Base-by-base conservation (phyloP, 1,284 basidiomycete genomes). In the Termitomyces sp. region DNA sequence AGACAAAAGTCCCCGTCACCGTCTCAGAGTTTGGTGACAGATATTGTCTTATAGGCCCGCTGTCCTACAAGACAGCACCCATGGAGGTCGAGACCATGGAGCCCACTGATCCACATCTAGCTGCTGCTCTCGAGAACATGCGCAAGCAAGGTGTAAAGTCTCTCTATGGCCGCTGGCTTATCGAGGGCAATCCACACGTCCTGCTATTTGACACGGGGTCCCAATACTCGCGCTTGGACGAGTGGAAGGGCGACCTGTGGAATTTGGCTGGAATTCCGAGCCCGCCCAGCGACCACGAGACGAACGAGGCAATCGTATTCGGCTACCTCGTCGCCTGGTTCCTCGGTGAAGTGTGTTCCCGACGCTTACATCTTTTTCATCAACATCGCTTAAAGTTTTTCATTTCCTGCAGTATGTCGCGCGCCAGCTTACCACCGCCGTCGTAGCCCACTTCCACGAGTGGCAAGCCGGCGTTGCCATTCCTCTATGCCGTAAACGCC, bases 281-380 rank as follows among this genome's bases (percentile, higher is more conserved):
- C 21, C 96, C 96, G 8, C 91, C 92, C 1, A 92, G 92, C 66
- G 96, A 99, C 72, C 88, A 91, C 69, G 96, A 98, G 73, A 98
- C 95, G 30, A 99, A 99, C 79, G 95, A 99, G 70, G 91, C 94
- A n/a, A 94, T 99, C 67, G 79, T 98, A 55, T 95, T 98, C 73
- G 96, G 96, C n/a, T 98, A 99, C 73, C 85, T 99, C 59, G 90
- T 96, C 52, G 94, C 96, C n/a, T 99, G 96, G 96, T 98, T 99
- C 79, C 81, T 99, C 24, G 96, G 96, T 64, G 95, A 98, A 78
- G 92, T 93, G 60, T 61, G 86, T 73, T 44, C 59, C 58, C 57
- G 56, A 26, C 12, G 13, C 34, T 54, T 52, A 36, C 49, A 42
- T 53, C 53, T 43, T 55, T 56, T 43, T 57, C 43, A 50, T 58